Evolutionary conservation across 148 eudicot genomes (phyloP).

Genomic region (Persicaria tinctoria): DNA sequence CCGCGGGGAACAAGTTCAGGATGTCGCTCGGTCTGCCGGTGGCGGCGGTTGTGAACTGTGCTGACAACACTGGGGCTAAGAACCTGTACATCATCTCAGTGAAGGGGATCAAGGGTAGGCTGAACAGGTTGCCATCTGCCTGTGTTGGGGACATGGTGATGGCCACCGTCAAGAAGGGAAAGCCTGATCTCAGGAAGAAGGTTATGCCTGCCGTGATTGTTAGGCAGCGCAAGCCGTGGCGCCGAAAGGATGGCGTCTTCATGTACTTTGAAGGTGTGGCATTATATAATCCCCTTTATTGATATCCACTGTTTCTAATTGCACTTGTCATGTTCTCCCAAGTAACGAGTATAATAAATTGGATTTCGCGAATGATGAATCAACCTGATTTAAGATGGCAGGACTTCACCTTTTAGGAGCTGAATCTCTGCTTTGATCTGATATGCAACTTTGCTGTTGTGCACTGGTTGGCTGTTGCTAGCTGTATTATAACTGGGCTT

Average conservation of each 20-base stretch:
- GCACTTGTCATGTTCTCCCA: neutral
- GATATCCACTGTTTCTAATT: neutral
- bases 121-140: slow-evolving; percentile 55
- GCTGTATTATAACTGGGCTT: neutral
- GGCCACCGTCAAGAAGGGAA: slow-evolving; percentile 68
- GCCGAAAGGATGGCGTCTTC: slow-evolving; percentile 58
- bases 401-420: neutral
- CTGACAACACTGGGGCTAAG: slow-evolving; percentile 63
- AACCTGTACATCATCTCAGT: slow-evolving; percentile 56
- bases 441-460: neutral
- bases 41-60: slow-evolving; percentile 61
- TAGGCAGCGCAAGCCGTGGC: slow-evolving; percentile 64
- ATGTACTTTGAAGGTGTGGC: slow-evolving; percentile 55
- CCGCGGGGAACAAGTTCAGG: slow-evolving; percentile 65
- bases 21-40: slow-evolving; percentile 69
- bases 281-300: neutral
- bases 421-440: neutral
- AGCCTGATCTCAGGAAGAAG: slow-evolving; percentile 62
- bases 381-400: neutral
- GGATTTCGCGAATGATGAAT: neutral
- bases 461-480: neutral
- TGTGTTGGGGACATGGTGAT: slow-evolving; percentile 74
- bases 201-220: slow-evolving; percentile 62
- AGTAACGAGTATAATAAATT: neutral
- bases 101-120: slow-evolving; percentile 58